Evolutionary conservation across 1,284 basidiomycete species (phyloP), one percentile per base, ranked within the genome.

Genomic region (Ustilago crameri): DNA sequence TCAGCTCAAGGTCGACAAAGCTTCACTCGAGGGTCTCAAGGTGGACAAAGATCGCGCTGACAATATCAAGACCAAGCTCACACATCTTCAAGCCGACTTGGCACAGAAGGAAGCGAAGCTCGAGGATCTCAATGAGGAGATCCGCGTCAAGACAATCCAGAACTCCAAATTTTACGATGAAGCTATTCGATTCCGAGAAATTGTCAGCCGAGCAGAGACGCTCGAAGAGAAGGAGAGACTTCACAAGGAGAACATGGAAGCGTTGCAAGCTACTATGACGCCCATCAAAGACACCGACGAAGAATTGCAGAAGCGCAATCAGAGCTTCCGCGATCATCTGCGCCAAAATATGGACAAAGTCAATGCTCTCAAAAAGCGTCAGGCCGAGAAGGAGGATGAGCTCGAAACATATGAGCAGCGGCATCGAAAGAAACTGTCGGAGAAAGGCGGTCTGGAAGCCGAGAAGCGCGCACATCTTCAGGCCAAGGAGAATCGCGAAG

Each of bases 1-100:
- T 4, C 95, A 98, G 65, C 88, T 96, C 58, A 98, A 98, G 84
- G 90, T 93, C 2, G 94, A 98, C 83, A 91, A 92, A 76, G 95
- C 93, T 79, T 89, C 92, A 14, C 88, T 98, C 3, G 88, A 91
- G 40, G 89, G 90, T 27, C 87, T 97, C 35, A 88, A 90, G 40
- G 87, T 88, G 24, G 93, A 98, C 85, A 96, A 95, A 79, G 87
- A 88, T 9, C 91, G 94, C 60, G 89, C 94, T 0, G 92, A 95
- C 78, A 91, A 84, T 32, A 71, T 76, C 51, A 66, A 70, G 26
- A 62, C 61, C 47, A 79, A 74, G 35, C 75, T 76, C 38, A 58
- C 63, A 8, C 54, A 55, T 40, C 66, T 81, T 5, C 56, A 75
- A 35, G 62, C 53, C 10, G 62, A 75, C 20, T 62, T 79, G 12